Conservation (phyloP, 139 green algal species). For the Zygnema circumcarinatum region DNA sequence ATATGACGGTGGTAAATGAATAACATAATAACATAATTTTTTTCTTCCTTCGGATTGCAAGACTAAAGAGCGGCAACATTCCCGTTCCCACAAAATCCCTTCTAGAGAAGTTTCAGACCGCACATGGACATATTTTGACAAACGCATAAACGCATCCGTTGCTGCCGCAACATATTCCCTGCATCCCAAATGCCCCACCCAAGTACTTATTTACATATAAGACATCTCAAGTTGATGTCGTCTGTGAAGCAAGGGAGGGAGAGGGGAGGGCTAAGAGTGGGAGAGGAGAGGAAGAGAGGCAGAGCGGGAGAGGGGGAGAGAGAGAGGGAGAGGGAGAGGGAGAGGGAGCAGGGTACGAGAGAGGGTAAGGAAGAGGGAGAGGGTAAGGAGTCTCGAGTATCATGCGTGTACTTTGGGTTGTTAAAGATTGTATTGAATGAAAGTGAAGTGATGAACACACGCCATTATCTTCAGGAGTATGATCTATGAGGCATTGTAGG, state of each 20-base stretch:
- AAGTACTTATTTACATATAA: too few relatives aligned
- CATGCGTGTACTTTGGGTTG: background rate
- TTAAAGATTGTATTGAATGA: background rate
- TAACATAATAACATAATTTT: too few relatives aligned
- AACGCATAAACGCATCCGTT: background rate
- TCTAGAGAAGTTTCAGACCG: too few relatives aligned
- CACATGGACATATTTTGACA: slow-evolving; percentile 2
- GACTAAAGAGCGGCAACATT: too few relatives aligned
- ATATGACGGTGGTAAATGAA: too few relatives aligned
- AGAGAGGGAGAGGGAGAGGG: background rate
- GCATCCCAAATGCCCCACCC: background rate
- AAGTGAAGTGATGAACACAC: background rate
- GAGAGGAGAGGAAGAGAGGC: background rate
- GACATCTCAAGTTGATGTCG: too few relatives aligned
- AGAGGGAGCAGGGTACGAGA: background rate
- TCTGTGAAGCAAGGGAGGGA: too few relatives aligned
- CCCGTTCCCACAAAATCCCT: too few relatives aligned
- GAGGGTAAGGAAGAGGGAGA: background rate
- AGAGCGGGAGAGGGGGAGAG: background rate
- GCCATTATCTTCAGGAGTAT: background rate
- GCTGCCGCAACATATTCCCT: background rate
- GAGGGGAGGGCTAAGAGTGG: too few relatives aligned
- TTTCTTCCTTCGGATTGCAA: too few relatives aligned
- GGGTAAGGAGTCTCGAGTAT: background rate
- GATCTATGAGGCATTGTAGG: background rate